Evolutionary conservation across 1,284 basidiomycete genomes (phyloP).

Genomic region (Baeospora myosura): DNA sequence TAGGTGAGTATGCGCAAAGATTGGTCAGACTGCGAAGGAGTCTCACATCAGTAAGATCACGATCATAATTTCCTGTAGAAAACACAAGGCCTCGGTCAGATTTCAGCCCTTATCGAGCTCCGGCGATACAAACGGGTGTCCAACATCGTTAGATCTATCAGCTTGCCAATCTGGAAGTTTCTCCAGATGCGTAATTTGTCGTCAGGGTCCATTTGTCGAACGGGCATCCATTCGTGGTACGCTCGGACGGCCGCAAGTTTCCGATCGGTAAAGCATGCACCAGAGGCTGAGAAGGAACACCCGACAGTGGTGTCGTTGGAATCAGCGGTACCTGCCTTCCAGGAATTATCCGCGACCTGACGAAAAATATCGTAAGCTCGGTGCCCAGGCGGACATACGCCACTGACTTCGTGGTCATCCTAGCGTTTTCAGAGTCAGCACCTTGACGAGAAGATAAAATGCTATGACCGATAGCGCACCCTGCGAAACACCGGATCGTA

Average conservation of each 20-base stretch:
- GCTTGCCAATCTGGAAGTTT: constrained; percentile 57
- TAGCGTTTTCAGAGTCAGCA: constrained; percentile 12
- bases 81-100: constrained; percentile 1
- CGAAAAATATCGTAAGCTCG: neutral
- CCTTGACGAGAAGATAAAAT: neutral
- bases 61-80: constrained; percentile 47
- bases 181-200: constrained; percentile 64
- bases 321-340: constrained; percentile 59
- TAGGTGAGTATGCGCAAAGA: neutral
- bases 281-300: constrained; percentile 48
- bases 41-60: constrained; percentile 53
- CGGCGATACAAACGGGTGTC: constrained; percentile 42
- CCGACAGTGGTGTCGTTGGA: constrained; percentile 53
- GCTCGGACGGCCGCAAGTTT: constrained; percentile 57
- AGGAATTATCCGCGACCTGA: constrained; percentile 54
- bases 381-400: constrained; percentile 1
- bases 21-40: neutral
- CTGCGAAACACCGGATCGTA: too few species aligned
- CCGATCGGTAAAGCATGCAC: constrained; percentile 55
- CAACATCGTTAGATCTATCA: constrained; percentile 55
- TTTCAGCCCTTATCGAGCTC: too few species aligned
- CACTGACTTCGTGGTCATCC: constrained; percentile 55
- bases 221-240: constrained; percentile 69
- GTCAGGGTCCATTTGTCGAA: constrained; percentile 52
- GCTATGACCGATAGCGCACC: too few species aligned